Evolutionary conservation across 192 early-diverging fungal genomes (phyloP), one percentile per base, ranked within the genome.

Genomic region (Coemansia sp.): DNA sequence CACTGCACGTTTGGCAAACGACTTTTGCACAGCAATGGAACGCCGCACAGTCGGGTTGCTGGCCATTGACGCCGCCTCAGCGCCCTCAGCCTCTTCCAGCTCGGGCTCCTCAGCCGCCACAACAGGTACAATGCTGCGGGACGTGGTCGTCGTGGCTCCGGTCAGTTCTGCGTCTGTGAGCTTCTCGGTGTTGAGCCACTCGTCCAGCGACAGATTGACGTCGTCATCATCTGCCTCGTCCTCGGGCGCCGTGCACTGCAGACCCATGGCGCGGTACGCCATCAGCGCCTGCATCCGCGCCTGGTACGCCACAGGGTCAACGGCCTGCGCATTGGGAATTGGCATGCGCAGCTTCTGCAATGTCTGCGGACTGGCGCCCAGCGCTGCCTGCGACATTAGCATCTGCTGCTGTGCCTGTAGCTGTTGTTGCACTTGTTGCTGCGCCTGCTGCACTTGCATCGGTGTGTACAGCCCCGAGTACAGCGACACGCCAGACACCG

Each of bases 261-360:
- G 68, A 2, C 76, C 76, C 76, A 79, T 79, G 28, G 76, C 76
- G 17, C 76, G 76, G 68, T 79, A 79, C 46, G 62, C 60, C 76
- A 79, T 73, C 42, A 79, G 71, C 57, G 71, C 66, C 52, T 79
- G 72, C 71, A 79, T 68, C 17, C 72, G 67, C 26, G 76, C 76
- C 61, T 79, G 71, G 59, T 79, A 57, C 34, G 56, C 61, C 1
- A 60, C 52, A 19, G 71, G 76, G 47, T 79, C 76, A 25, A 73
- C 61, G 5, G 72, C 61, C 47, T 79, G 76, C 2, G 77, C 77
- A 28, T 48, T 73, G 21, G 77, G 77, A 59, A 79, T 40, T 1
- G 77, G 71, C 67, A 71, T 65, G 17, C 71, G 51, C 64, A 74
- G 71, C 50, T 59, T 52, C 58, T 69, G 59, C 51, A 73, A 26